These are phyloP conservation scores for Pelargonium cotyledonis DNA, from an alignment of 441 rosid species.

Conservation along the genomic window DNA sequence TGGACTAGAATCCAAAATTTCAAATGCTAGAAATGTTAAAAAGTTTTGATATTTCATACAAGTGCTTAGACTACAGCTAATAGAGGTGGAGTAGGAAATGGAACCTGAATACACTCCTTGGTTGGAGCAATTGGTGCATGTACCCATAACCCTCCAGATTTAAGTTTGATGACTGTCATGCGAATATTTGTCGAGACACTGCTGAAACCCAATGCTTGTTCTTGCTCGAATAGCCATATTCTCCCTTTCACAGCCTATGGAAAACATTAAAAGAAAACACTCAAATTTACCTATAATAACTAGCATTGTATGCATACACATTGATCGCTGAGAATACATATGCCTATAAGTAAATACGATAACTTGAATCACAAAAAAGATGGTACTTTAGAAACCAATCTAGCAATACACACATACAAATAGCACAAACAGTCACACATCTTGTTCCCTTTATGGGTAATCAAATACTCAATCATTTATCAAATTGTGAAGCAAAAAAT, in stretches of 20 bases:
- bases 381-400: no score
- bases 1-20: no score
- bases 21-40: no score
- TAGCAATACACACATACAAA: no score
- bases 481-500: no score
- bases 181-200: conserved; percentile 91
- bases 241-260: conserved; percentile 67
- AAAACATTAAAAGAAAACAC: not conserved
- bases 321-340: not conserved
- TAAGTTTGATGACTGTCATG: conserved; percentile 89
- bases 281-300: not conserved
- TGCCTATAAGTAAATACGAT: not conserved
- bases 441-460: no score
- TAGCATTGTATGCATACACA: not conserved
- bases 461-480: not conserved
- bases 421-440: no score
- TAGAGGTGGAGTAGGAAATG: not conserved
- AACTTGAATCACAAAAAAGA: not conserved
- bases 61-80: not conserved
- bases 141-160: conserved; percentile 96
- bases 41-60: no score
- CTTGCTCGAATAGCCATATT: conserved; percentile 97
- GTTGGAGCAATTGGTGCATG: conserved; percentile 99
- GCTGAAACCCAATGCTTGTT: conserved; percentile 95
- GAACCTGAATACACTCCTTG: conserved; percentile 81